These are phyloP conservation scores for Abrus precatorius DNA, from an alignment of 306 rosid genomes.

Conservation along the genomic window DNA sequence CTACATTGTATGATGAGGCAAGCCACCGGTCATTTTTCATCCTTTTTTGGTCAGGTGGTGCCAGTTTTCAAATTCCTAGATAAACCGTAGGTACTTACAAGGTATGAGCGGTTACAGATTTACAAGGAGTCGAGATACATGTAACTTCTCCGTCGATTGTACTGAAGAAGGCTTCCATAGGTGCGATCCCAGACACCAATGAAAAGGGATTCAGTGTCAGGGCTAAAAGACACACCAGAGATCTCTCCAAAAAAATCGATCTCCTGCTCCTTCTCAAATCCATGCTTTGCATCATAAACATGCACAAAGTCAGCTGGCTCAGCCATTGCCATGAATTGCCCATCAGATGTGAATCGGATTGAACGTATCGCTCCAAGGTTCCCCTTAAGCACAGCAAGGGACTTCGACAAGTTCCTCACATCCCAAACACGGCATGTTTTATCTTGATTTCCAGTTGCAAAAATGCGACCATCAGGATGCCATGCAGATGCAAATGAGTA, in stretches of 20 bases:
- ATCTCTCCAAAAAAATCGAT: constrained; percentile 86
- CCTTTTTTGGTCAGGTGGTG: constrained; percentile 22
- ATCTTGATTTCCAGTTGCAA: constrained; percentile 91
- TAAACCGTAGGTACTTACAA: constrained; percentile 36
- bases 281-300: constrained; percentile 69
- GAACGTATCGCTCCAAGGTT: constrained; percentile 88
- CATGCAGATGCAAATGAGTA: constrained; percentile 88
- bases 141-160: constrained; percentile 63
- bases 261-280: constrained; percentile 82
- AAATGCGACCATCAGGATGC: constrained; percentile 76
- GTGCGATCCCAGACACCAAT: constrained; percentile 88
- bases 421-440: constrained; percentile 89
- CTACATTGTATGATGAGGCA: constrained; percentile 45
- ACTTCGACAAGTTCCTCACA: constrained; percentile 73
- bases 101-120: constrained; percentile 40
- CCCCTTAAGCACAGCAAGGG: constrained; percentile 79
- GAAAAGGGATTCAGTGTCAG: constrained; percentile 81
- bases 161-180: constrained; percentile 85
- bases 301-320: constrained; percentile 93
- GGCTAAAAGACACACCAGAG: constrained; percentile 87
- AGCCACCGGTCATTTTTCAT: constrained; percentile 44
- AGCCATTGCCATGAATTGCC: constrained; percentile 80
- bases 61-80: constrained; percentile 44
- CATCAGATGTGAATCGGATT: constrained; percentile 76
- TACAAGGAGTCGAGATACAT: constrained; percentile 68